Evolutionary conservation across 192 early-diverging fungal genomes (phyloP).

Genomic region (Pilaira anomala): DNA sequence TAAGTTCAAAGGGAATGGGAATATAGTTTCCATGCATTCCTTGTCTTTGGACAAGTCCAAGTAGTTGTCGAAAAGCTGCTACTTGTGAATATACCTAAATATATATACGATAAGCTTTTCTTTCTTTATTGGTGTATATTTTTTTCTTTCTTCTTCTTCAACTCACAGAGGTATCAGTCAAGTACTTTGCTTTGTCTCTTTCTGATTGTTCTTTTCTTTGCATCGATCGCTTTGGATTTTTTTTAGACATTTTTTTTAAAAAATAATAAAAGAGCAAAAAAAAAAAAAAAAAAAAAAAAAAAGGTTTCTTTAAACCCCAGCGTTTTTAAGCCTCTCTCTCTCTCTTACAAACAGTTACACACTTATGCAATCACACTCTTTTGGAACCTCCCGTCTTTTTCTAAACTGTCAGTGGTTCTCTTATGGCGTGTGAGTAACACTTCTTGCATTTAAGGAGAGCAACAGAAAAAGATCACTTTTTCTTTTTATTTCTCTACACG

Average conservation of each 20-base stretch:
- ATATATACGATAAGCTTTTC: neutral
- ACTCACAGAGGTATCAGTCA: slow-evolving; percentile 36
- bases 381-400: no score
- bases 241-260: slow-evolving; percentile 20
- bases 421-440: no score
- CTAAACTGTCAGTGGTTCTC: no score
- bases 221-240: slow-evolving; percentile 18
- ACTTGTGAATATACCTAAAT: slow-evolving; percentile 36
- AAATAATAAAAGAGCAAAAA: neutral
- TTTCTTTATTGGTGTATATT: no score
- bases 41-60: slow-evolving; percentile 34
- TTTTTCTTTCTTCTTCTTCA: neutral
- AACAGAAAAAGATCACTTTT: no score
- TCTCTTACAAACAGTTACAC: no score
- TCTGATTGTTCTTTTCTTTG: slow-evolving; percentile 34
- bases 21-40: slow-evolving; percentile 17
- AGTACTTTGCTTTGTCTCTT: slow-evolving; percentile 27
- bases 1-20: slow-evolving; percentile 44
- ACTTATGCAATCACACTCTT: no score
- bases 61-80: slow-evolving; percentile 34
- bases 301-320: no score
- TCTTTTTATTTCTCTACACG: no score
- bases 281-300: no score
- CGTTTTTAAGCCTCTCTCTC: no score
- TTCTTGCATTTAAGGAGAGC: no score